Evolutionary conservation across 169 alveolate species (phyloP).

Genomic region (Plasmodium falciparum): DNA sequence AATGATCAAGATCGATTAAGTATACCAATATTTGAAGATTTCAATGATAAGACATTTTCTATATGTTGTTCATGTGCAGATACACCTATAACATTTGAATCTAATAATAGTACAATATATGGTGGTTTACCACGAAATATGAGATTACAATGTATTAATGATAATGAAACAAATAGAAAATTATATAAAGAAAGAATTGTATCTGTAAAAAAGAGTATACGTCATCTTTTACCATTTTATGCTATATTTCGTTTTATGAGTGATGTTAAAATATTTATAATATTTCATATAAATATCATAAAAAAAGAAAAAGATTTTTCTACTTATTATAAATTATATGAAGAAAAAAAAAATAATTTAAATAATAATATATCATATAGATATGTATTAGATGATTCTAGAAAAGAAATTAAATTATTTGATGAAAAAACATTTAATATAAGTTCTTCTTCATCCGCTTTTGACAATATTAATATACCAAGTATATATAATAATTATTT

Average conservation of each 20-base stretch:
- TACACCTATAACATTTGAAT: background rate
- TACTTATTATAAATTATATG: constrained; percentile 29
- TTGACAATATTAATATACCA: constrained; percentile 46
- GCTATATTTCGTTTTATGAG: constrained; percentile 33
- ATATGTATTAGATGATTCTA: constrained; percentile 30
- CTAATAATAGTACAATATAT: background rate
- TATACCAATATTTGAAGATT: constrained; percentile 36
- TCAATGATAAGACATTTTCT: constrained; percentile 30
- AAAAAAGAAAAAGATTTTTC: constrained; percentile 32
- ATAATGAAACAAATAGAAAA: background rate
- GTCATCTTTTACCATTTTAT: constrained; percentile 50
- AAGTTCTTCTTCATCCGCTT: constrained; percentile 34
- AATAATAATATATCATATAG: background rate
- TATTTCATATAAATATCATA: constrained; percentile 28
- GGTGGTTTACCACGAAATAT: constrained; percentile 5
- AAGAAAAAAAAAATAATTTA: background rate
- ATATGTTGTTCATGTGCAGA: constrained; percentile 58
- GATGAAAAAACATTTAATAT: constrained; percentile 20
- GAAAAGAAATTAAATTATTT: constrained; percentile 10
- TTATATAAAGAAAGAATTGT: constrained; percentile 29
- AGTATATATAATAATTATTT: constrained; percentile 13
- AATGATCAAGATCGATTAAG: constrained; percentile 5
- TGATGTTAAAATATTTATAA: constrained; percentile 12
- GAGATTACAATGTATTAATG: constrained; percentile 10
- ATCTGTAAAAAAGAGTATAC: constrained; percentile 21